Percentiles rank a stretch among this genome's conserved stretches.
phyloP scores from a whole-genome alignment of 306 rosid species.

The Dryas octopetala region DNA sequence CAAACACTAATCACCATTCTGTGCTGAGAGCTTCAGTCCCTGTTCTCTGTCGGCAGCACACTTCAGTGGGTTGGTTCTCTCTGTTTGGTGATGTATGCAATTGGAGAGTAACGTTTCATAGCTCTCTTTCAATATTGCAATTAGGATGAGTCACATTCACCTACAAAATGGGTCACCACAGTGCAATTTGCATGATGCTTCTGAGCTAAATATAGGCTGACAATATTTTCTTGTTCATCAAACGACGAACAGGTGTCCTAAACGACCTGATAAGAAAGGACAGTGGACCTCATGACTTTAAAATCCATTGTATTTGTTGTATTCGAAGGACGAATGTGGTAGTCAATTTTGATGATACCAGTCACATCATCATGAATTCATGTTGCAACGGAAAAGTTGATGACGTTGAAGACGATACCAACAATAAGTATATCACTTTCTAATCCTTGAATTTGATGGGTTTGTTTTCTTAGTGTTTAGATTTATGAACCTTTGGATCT shows the following conservation, averaged over 20 bases:
- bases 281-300: neutral
- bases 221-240: neutral
- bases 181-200: neutral
- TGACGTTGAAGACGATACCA: too few relatives aligned
- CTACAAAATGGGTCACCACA: neutral
- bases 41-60: neutral
- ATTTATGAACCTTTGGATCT: too few relatives aligned
- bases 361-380: constrained; percentile 3
- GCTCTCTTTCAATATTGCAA: neutral
- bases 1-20: neutral
- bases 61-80: neutral
- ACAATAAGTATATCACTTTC: too few relatives aligned
- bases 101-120: neutral
- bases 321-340: neutral
- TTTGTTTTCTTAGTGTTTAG: too few relatives aligned
- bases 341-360: neutral
- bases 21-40: neutral
- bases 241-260: neutral
- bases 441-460: too few relatives aligned
- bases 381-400: neutral
- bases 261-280: neutral
- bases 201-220: neutral
- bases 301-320: neutral
- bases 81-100: neutral
- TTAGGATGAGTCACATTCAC: neutral